These are phyloP conservation scores for Conticribra guillardii DNA, from an alignment of 108 stramenopile genomes.

Conservation along the genomic window DNA sequence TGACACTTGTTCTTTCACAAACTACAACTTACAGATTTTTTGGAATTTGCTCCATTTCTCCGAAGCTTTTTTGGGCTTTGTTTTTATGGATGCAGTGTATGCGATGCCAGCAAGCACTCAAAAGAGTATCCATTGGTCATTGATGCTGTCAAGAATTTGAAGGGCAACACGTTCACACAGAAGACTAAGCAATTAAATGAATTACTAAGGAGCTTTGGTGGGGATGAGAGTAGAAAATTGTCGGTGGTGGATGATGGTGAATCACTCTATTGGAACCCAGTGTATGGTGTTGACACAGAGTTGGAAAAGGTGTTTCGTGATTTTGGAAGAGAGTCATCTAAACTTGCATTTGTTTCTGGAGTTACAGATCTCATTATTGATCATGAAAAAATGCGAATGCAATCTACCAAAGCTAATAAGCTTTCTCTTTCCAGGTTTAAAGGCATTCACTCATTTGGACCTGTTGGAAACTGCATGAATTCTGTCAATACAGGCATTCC, in stretches of 20 bases:
- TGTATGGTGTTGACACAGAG: neutral
- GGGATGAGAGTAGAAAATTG: neutral
- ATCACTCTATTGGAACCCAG: neutral
- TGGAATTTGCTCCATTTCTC: too few species aligned
- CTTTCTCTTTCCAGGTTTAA: neutral
- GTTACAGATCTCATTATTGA: neutral
- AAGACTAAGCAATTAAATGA: neutral
- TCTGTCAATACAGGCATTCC: neutral
- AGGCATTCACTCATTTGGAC: neutral
- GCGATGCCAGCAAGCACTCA: too few species aligned
- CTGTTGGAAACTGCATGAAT: neutral
- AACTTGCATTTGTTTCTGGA: neutral
- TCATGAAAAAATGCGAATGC: neutral
- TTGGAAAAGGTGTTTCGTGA: neutral
- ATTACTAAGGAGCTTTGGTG: neutral
- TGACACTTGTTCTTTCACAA: too few species aligned
- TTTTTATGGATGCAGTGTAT: too few species aligned
- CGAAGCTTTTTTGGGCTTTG: too few species aligned
- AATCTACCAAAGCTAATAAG: neutral
- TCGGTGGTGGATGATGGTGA: neutral
- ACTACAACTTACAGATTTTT: too few species aligned
- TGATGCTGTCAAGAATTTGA: neutral
- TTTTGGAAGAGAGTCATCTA: neutral
- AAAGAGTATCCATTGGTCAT: neutral
- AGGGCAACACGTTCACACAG: neutral